Percentiles rank a stretch among this genome's conserved stretches.
Conservation (phyloP, 371 early-diverging fungal genomes). For the Circinella umbellata region DNA sequence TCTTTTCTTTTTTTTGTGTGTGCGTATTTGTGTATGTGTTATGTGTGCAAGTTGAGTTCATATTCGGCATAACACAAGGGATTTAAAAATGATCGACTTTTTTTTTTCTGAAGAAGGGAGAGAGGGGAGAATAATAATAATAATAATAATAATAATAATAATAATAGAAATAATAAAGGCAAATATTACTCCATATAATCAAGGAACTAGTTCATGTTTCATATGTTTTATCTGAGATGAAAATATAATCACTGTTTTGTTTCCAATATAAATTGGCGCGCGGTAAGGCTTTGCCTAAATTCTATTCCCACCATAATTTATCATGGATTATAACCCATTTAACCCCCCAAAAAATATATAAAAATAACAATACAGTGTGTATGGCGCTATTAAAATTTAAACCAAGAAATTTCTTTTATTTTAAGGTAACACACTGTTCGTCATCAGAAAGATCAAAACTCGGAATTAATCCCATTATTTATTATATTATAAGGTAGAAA, state of each 20-base stretch:
- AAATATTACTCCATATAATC: too few relatives aligned
- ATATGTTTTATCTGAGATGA: slow-evolving; percentile 4
- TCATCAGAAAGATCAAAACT: slow-evolving; percentile 2
- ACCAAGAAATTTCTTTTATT: neutral
- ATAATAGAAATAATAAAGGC: neutral
- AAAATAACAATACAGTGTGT: neutral
- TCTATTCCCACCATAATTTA: too few relatives aligned
- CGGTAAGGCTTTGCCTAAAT: too few relatives aligned
- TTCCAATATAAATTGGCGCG: too few relatives aligned
- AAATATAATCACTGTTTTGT: neutral
- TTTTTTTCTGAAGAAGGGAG: neutral
- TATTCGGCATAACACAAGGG: slow-evolving; percentile 5
- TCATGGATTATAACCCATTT: too few relatives aligned
- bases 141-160: neutral
- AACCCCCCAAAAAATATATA: too few relatives aligned
- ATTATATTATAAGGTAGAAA: neutral
- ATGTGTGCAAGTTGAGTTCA: neutral
- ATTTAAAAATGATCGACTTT: slow-evolving; percentile 4
- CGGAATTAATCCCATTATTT: neutral
- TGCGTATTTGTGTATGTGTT: neutral
- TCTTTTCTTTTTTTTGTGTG: neutral
- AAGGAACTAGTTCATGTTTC: neutral
- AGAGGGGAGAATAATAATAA: neutral
- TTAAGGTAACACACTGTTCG: slow-evolving; percentile 6
- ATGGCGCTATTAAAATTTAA: neutral